Conservation (phyloP, 2,329 filamentous ascomycete species). For the Ceratocystis eucalypticola region DNA sequence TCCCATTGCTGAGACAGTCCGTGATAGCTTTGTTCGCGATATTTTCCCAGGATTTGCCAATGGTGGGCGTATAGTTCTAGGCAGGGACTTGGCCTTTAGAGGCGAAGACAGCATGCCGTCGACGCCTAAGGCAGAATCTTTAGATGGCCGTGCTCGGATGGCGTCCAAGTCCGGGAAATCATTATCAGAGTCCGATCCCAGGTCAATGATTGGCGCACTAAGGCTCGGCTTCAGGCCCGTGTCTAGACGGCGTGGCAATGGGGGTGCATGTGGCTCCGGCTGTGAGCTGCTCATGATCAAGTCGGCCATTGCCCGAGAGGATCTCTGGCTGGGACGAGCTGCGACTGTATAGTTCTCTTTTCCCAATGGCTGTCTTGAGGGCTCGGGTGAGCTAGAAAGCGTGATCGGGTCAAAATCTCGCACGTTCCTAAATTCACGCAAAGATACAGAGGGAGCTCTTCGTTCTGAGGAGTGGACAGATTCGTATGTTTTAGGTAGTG, state of each 20-base stretch:
- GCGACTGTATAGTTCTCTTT: neutral
- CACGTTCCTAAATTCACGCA: neutral
- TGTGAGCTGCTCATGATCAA: constrained; percentile 11
- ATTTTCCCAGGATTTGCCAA: neutral
- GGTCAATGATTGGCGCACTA: neutral
- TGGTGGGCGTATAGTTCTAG: too few species aligned
- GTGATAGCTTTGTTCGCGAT: neutral
- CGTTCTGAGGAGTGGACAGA: neutral
- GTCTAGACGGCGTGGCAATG: neutral
- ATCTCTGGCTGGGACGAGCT: neutral
- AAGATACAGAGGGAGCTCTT: neutral
- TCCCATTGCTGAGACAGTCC: neutral
- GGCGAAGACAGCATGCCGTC: neutral
- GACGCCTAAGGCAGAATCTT: neutral
- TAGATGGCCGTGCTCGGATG: neutral
- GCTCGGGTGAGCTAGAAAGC: neutral
- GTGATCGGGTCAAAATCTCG: constrained; percentile 9
- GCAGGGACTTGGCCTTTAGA: neutral
- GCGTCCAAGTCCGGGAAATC: neutral
- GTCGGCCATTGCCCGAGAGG: neutral
- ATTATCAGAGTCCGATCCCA: constrained; percentile 1
- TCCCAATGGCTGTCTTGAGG: neutral
- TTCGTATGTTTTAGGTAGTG: neutral
- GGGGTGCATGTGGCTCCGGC: neutral
- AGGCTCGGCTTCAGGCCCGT: neutral